A percentile compares a stretch with the other conserved stretches of the same genome.
These are phyloP conservation scores for Prunella vulgaris DNA, from an alignment of 257 asterid species.

Conservation along the genomic window DNA sequence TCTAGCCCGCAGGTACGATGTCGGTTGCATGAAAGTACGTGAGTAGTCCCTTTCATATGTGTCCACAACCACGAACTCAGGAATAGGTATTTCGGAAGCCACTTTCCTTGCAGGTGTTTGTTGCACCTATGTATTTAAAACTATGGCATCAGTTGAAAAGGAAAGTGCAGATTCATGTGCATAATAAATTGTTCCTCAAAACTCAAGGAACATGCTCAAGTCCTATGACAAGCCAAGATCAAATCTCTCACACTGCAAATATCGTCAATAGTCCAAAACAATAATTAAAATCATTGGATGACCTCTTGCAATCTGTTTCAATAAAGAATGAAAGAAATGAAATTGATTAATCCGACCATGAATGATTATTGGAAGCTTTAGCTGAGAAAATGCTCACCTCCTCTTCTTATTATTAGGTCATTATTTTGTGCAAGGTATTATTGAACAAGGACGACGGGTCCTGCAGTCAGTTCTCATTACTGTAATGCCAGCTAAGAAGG, in stretches of 20 bases:
- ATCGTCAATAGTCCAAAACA: background rate
- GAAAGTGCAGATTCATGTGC: background rate
- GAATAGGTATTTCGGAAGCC: constrained; percentile 94
- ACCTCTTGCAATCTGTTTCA: background rate
- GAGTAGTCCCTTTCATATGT: constrained; percentile 97
- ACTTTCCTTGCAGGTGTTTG: constrained; percentile 58
- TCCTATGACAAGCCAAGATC: background rate
- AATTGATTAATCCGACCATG: background rate
- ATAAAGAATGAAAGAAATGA: background rate
- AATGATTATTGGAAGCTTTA: background rate
- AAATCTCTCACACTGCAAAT: background rate
- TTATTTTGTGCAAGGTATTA: background rate
- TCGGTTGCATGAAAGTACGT: constrained; percentile 77
- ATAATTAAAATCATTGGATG: background rate
- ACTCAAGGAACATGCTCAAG: background rate
- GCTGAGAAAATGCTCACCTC: background rate
- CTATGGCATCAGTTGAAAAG: constrained; percentile 2
- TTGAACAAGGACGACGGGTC: background rate
- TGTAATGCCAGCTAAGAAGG: background rate
- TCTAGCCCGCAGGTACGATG: constrained; percentile 90
- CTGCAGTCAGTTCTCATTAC: constrained; percentile 3
- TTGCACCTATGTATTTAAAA: constrained; percentile 47
- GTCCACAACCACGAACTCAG: constrained; percentile 85
- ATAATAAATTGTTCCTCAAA: constrained; percentile 13
- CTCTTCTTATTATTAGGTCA: background rate